Evolutionary conservation across 148 eudicot genomes (phyloP), one percentile per base, ranked within the genome.

Genomic region (Vaccinium corymbosum): DNA sequence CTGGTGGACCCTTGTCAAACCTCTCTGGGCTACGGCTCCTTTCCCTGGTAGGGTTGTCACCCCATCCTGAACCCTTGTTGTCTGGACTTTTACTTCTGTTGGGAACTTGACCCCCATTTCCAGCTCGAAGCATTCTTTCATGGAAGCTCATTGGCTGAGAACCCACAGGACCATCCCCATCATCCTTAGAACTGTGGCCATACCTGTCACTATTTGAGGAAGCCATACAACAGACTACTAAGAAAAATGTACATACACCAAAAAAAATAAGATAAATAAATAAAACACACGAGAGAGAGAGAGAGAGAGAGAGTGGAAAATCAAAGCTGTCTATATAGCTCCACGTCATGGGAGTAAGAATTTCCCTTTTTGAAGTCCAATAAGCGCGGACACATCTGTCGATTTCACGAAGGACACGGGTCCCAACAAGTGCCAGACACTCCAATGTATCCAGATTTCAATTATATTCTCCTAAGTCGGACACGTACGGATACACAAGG

Each of bases 21-120:
- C 98, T 94, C 72, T 90, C 73, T 3, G 73, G 91, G 82, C 95
- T 92, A 20, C 90, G 88, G 73, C 86, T 83, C 50, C 76, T 32
- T 13, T 86, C 82, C 76, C 53, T 80, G 86, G 85, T 72, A 14
- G 49, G 76, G 49, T 38, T 72, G 49, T 72, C 76, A 35, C 20
- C 76, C 76, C 49, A 72, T 72, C 76, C 76, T 35, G 84, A 84
- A 84, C 88, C 88, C 66, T 80, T 77, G 78, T 48, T 84, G 42
- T 68, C 73, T 78, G 92, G 91, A 86, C 92, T 88, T 52, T 88
- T 25, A 16, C 35, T 22, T n/a, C 90, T 86, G 74, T 86, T 85
- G 19, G 62, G 71, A 76, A 25, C 91, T 83, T 70, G 53, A 32
- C 27, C 68, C 17, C 85, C 73, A 62, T 57, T 78, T 57, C 78